Base-by-base conservation (phyloP, 352 stramenopile species). In the Detonula confervacea region DNA sequence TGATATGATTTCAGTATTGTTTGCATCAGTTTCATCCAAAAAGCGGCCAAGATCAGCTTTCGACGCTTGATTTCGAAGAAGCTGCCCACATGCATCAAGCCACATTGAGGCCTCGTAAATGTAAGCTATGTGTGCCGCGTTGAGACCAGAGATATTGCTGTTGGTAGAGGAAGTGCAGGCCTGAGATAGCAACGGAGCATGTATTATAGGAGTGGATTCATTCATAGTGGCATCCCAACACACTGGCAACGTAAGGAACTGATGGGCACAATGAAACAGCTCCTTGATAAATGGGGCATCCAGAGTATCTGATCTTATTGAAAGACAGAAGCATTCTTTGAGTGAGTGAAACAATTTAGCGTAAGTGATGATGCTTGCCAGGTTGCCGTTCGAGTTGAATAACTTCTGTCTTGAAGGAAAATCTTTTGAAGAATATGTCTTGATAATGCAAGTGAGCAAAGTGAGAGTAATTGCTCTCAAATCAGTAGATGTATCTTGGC, bases 331-430 rank as follows among this genome's bases (percentile, higher is more conserved):
- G 46, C 73, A 72, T 52, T 30, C 33, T 39, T 75, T 81, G 0
- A 81, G 24, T n/a, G 73, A 70, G 27, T 73, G 42, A 56, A 65
- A 30, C 59, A 81, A 52, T 59, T 75, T 64, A 20, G 30, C 24
- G 42, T 62, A 75, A 33, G 64, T 46, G 20, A 27, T 20, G 27
- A 68, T 61, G 35, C 46, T 76, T 44, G 57, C n/a, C n/a, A 81
- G 52, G 25, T 75, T 75, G 1, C 47, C 63, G 44, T 16, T 55
- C 33, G 14, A 14, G 18, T 63, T 46, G 42, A 35, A 55, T 24
- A 75, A 54, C 33, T 81, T 75, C 22, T 81, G 30, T n/a, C 39
- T 24, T 22, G 33, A 39, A 25, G 39, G 14, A 37, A 73, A 59
- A 18, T 57, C 12, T 22, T 52, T 27, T 49, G 73, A 66, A 20